Evolutionary conservation across 1,139 yeast species (phyloP), one percentile per base, ranked within the genome.

Genomic region (Diutina ranongensis): DNA sequence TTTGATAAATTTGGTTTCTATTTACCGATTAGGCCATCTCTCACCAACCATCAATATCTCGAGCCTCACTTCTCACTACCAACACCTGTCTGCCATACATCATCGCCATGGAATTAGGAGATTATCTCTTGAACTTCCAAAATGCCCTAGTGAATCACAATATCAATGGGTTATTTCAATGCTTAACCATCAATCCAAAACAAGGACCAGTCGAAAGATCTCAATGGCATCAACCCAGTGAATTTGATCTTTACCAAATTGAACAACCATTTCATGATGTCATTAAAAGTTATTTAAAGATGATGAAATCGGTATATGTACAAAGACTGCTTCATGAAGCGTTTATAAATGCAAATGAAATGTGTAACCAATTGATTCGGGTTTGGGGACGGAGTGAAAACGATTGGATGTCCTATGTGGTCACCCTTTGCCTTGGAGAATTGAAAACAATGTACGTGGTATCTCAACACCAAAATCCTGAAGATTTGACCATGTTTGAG

Each of bases 371-470:
- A 16, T 55, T 80, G 47, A 79, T 80, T 49, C 65, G 87, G 45
- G 76, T 77, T 27, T 35, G 22, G 16, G 83, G 87, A 0, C 87
- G 79, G 49, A 58, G 65, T 12, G 78, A 79, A 52, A 72, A 77
- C 19, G 71, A 69, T 49, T 86, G 95, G 95, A 71, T 84, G 28
- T 70, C 83, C 45, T 69, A 68, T 1, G 78, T 83, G 2, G 59
- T 86, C 50, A 74, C 74, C 57, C 63, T 65, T 16, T 67, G 77
- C 5, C 71, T 83, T 31, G 68, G 69, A 35, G 86, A 81, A 55
- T 65, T 84, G 50, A 69, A 78, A 33, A 65, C 69, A 35, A 63
- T 73, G 10, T 67, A 68, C 55, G 63, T 64, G 45, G 72, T 69
- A 4, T 62, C 65, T 51, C 61, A 59, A 48, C 58, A 58, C 46